Conservation (phyloP, 768 basidiomycete species). For the Daedalea quercina region DNA sequence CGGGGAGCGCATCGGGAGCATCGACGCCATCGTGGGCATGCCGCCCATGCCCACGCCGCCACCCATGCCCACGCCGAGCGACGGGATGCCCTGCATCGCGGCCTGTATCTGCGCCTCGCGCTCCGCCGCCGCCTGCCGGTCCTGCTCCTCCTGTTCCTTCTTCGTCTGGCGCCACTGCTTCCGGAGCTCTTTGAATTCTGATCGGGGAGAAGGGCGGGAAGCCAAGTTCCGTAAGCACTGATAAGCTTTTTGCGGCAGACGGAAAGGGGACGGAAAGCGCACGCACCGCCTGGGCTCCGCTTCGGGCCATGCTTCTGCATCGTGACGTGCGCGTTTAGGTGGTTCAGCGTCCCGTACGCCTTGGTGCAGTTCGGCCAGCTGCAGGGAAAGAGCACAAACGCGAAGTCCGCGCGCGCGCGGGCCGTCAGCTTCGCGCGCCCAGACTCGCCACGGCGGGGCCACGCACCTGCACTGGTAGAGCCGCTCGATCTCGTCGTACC, state of each 20-base stretch:
- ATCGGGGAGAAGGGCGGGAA: not conserved
- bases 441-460: constrained; percentile 5
- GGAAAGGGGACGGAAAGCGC: constrained; percentile 7
- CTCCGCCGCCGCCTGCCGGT: constrained; percentile 18
- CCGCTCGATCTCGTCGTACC: constrained; percentile 94
- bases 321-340: constrained; percentile 96
- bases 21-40: constrained; percentile 4
- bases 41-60: constrained; percentile 2
- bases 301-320: constrained; percentile 96
- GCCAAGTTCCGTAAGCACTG: constrained; percentile 7
- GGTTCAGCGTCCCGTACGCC: constrained; percentile 91
- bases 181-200: constrained; percentile 97
- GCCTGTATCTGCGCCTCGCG: constrained; percentile 12
- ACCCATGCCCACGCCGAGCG: not conserved
- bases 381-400: not conserved
- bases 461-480: constrained; percentile 79
- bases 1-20: not conserved
- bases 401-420: not conserved
- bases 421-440: not conserved
- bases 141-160: constrained; percentile 49
- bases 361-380: constrained; percentile 49
- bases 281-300: constrained; percentile 82
- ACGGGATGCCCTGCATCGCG: constrained; percentile 8
- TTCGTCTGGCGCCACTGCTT: constrained; percentile 95
- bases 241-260: constrained; percentile 5